Base-by-base conservation (phyloP, 257 asterid genomes). In the Fraxinus americana region DNA sequence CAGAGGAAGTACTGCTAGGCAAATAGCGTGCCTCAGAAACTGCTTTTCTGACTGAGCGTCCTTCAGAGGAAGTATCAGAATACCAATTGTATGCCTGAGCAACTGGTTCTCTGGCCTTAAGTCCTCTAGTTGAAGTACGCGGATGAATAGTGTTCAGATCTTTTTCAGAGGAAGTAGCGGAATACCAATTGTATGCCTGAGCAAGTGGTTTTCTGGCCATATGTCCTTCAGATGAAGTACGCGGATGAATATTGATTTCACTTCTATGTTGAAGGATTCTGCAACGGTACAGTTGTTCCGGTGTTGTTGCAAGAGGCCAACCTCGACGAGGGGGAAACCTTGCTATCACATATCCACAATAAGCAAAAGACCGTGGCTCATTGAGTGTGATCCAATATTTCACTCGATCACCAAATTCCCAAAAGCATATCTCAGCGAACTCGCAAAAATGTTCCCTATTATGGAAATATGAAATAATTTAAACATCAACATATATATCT, bases 351-450 rank as follows among this genome's bases (percentile, higher is more conserved):
- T 81, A 81, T 0, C 81, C 84, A 2, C 13, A 4, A 19, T 1
- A 39, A 0, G 81, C 76, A 17, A 76, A 76, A 7, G 63, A 69
- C 78, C 77, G 72, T 2, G 84, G 84, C 61, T 81, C 84, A 25
- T 81, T 81, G 71, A 81, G 11, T 0, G 84, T 81, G 25, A 72
- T 36, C 81, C 84, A 81, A 1, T 72, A 23, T 25, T 77, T 81
- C 16, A 81, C 81, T 14, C 78, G 70, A 43, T 81, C 72, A 0
- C 81, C 84, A 23, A 81, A 81, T 50, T 77, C 76, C 78, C 66
- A 27, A 59, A 81, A 76, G 16, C 84, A 81, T 1, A 81, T 29
- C 6, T 81, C 78, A 1, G 75, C 84, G 4, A 63, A 81, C 45
- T 81, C 84, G 2, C 50, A 48, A 61, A 71, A 81, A 35, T 76